Percentiles rank a stretch among this genome's conserved stretches.
These are phyloP conservation scores for Candida ficus DNA, from an alignment of 805 yeast species.

Conservation along the genomic window DNA sequence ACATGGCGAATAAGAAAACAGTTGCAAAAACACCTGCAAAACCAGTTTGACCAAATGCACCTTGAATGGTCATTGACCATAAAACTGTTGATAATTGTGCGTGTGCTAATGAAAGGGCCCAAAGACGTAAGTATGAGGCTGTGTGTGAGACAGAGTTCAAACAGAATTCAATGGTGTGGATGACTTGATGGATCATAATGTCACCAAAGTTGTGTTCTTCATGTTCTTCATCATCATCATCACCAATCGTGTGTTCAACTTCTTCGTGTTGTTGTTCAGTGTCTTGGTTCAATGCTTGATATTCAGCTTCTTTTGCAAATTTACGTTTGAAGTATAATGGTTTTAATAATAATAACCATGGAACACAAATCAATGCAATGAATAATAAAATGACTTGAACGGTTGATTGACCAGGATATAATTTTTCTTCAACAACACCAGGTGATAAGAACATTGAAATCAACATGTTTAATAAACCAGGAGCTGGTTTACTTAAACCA, in stretches of 20 bases:
- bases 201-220: slow-evolving; percentile 49
- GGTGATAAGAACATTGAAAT: slow-evolving; percentile 95
- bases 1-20: slow-evolving; percentile 82
- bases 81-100: slow-evolving; percentile 92
- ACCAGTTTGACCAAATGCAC: slow-evolving; percentile 56
- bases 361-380: slow-evolving; percentile 83
- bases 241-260: too few relatives aligned
- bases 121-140: slow-evolving; percentile 91
- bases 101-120: slow-evolving; percentile 98
- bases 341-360: slow-evolving; percentile 84
- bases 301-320: slow-evolving; percentile 30
- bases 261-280: slow-evolving; percentile 41
- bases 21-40: slow-evolving; percentile 68
- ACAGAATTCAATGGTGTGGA: slow-evolving; percentile 97
- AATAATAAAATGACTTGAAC: slow-evolving; percentile 69
- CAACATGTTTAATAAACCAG: slow-evolving; percentile 90
- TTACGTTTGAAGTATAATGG: slow-evolving; percentile 67
- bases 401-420: slow-evolving; percentile 73
- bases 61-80: slow-evolving; percentile 80
- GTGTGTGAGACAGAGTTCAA: slow-evolving; percentile 96
- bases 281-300: slow-evolving; percentile 20
- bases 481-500: slow-evolving; percentile 71
- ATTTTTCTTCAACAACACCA: slow-evolving; percentile 75
- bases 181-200: slow-evolving; percentile 94
- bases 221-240: slow-evolving; percentile 33